Evolutionary conservation across 2,329 filamentous ascomycete species (phyloP).

Genomic region (Sclerotinia sclerotiorum): DNA sequence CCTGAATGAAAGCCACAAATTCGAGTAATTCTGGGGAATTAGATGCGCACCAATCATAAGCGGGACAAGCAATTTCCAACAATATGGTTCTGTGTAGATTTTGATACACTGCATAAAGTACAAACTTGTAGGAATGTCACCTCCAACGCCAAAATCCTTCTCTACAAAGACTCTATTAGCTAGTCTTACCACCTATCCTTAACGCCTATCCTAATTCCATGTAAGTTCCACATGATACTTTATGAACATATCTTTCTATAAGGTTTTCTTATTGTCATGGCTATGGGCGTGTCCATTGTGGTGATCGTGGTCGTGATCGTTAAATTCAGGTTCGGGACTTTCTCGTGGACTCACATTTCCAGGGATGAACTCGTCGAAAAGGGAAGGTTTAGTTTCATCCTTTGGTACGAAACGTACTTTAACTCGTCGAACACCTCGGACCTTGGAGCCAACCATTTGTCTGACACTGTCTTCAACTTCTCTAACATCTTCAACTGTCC

Average conservation of each 20-base stretch:
- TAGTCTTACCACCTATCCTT: constrained; percentile 3
- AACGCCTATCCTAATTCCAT: constrained; percentile 24
- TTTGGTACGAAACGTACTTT: constrained; percentile 79
- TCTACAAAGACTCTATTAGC: constrained; percentile 2
- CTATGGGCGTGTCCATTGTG: constrained; percentile 46
- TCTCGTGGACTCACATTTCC: constrained; percentile 58
- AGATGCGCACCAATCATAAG: constrained; percentile 32
- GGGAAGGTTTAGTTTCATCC: constrained; percentile 55
- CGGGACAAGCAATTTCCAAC: constrained; percentile 4
- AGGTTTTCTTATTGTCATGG: constrained; percentile 35
- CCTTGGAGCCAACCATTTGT: constrained; percentile 68
- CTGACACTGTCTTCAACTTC: constrained; percentile 73
- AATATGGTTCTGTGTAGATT: constrained; percentile 13
- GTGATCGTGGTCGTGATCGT: constrained; percentile 41
- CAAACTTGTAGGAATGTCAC: background rate
- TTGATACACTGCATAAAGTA: constrained; percentile 19
- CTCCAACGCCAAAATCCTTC: constrained; percentile 20
- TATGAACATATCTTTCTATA: constrained; percentile 33
- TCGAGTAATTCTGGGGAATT: constrained; percentile 3
- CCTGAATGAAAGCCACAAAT: constrained; percentile 17
- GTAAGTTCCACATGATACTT: constrained; percentile 26
- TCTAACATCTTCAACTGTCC: constrained; percentile 70
- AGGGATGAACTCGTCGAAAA: constrained; percentile 78
- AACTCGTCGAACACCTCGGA: constrained; percentile 80
- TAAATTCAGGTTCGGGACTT: constrained; percentile 61